Conservation (phyloP, 352 stramenopile species). For the Nothophytophthora sp. region DNA sequence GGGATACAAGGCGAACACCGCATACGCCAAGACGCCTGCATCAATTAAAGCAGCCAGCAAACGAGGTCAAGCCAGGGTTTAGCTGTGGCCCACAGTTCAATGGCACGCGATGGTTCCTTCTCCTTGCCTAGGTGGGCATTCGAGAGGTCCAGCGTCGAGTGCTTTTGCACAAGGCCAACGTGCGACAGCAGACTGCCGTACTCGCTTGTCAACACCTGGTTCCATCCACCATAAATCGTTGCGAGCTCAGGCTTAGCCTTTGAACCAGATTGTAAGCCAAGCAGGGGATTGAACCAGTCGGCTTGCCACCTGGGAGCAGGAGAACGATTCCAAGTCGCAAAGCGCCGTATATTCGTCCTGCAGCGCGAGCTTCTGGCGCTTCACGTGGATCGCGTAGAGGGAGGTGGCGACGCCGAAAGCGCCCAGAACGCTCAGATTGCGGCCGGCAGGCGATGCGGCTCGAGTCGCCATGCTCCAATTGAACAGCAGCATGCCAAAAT, state of each 20-base stretch:
- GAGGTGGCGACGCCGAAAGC: conserved; percentile 24
- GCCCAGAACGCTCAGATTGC: conserved; percentile 29
- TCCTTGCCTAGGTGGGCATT: conserved; percentile 59
- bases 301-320: conserved; percentile 51
- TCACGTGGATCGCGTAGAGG: conserved; percentile 47
- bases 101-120: no score
- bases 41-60: neutral
- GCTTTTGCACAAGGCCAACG: conserved; percentile 36
- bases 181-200: conserved; percentile 50
- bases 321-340: conserved; percentile 60
- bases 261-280: no score
- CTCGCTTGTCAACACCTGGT: conserved; percentile 58
- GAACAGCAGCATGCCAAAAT: no score
- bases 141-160: conserved; percentile 46
- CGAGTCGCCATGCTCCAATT: no score
- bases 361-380: conserved; percentile 42
- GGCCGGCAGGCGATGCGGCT: no score
- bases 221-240: neutral
- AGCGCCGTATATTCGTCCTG: conserved; percentile 42
- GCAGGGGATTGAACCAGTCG: no score
- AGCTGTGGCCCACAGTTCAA: neutral
- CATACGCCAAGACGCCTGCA: conserved; percentile 38
- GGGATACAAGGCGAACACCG: conserved; percentile 52
- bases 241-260: no score
- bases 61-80: no score